Conservation (phyloP, 2,329 filamentous ascomycete genomes). For the Alternaria viburni region DNA sequence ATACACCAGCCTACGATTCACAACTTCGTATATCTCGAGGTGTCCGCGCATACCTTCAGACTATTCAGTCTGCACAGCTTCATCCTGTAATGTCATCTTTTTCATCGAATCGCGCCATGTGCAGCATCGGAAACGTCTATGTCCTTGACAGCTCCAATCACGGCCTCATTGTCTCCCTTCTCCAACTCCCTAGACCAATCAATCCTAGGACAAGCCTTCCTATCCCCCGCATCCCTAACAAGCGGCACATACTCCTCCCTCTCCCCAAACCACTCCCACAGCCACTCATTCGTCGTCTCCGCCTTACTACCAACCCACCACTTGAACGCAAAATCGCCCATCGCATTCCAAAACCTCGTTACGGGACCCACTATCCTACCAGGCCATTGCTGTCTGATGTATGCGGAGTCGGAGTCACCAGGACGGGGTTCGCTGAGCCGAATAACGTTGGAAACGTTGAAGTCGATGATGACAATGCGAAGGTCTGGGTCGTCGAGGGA, state of each 20-base stretch:
- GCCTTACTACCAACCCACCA: not conserved
- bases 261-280: constrained; percentile 1
- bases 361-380: not conserved
- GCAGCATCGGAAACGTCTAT: too few relatives aligned
- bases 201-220: not conserved
- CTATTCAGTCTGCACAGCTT: too few relatives aligned
- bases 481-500: not conserved
- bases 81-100: too few relatives aligned
- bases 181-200: not conserved
- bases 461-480: constrained; percentile 1
- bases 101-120: too few relatives aligned
- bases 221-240: not conserved
- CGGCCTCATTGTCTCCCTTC: too few relatives aligned
- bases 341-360: not conserved
- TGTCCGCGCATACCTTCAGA: too few relatives aligned
- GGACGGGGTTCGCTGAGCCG: not conserved
- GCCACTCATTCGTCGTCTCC: not conserved
- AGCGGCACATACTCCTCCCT: not conserved
- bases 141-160: too few relatives aligned
- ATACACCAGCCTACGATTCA: too few relatives aligned
- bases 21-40: too few relatives aligned
- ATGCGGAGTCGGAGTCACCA: not conserved
- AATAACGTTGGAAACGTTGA: not conserved
- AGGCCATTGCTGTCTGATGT: not conserved
- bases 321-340: not conserved